A percentile compares a stretch with the other conserved stretches of the same genome.
Evolutionary conservation across 139 green algal species (phyloP).

Genomic region (Pseudopediastrum boryanum): DNA sequence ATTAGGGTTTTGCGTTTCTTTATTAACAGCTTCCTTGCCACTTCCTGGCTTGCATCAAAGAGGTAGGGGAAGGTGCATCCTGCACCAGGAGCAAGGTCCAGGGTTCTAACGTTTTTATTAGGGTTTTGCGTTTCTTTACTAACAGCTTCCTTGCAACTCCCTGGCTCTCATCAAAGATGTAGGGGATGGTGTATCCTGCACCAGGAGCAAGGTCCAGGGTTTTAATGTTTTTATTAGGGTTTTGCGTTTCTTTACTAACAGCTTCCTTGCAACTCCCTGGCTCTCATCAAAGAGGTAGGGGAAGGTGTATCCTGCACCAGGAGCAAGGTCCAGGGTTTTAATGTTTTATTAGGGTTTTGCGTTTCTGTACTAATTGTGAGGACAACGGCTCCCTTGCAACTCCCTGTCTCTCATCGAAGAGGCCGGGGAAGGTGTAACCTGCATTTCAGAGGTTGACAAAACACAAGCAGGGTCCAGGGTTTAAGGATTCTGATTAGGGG

Average conservation of each 20-base stretch:
- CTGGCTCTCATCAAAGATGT: background rate
- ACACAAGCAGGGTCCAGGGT: too few relatives aligned
- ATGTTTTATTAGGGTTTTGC: too few relatives aligned
- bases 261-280: constrained; percentile 77
- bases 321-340: background rate
- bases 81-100: background rate
- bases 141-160: background rate
- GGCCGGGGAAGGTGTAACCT: too few relatives aligned
- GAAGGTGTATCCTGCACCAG: constrained; percentile 54
- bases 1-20: too few relatives aligned
- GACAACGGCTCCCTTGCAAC: too few relatives aligned
- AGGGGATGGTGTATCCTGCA: background rate
- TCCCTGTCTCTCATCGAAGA: too few relatives aligned
- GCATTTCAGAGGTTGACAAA: too few relatives aligned
- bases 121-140: background rate
- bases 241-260: background rate
- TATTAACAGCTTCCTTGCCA: too few relatives aligned
- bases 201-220: background rate
- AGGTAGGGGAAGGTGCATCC: constrained; percentile 3
- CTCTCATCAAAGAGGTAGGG: constrained; percentile 74
- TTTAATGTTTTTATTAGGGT: background rate
- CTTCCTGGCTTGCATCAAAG: too few relatives aligned
- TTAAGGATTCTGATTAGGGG: too few relatives aligned
- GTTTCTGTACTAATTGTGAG: too few relatives aligned
- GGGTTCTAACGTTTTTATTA: background rate